phyloP scores from a whole-genome alignment of 805 yeast genomes.

The Wickerhamiella hasegawae region DNA sequence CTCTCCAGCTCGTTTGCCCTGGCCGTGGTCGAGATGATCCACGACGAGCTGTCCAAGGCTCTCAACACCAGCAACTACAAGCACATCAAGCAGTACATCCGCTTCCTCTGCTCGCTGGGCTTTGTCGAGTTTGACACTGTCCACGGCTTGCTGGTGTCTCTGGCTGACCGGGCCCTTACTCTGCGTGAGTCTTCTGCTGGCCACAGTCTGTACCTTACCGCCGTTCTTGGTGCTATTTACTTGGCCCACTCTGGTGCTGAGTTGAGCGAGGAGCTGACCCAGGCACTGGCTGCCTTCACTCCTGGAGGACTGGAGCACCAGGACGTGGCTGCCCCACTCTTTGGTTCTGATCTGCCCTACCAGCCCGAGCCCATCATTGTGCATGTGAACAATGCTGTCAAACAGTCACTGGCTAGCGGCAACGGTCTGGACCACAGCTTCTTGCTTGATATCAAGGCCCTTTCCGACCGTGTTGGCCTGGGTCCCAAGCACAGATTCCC shows the following conservation, averaged over 20 bases:
- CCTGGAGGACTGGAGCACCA: not conserved
- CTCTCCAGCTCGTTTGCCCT: constrained; percentile 51
- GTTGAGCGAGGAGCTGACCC: not conserved
- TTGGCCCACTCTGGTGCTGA: constrained; percentile 3
- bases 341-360: constrained; percentile 16
- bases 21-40: constrained; percentile 52
- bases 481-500: constrained; percentile 19
- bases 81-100: constrained; percentile 48
- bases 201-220: constrained; percentile 8
- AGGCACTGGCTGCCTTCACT: not conserved
- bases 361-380: constrained; percentile 20
- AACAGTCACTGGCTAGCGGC: not conserved
- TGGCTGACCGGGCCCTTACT: constrained; percentile 39
- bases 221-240: constrained; percentile 11
- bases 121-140: constrained; percentile 38
- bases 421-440: not conserved
- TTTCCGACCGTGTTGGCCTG: not conserved
- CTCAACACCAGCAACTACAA: constrained; percentile 40
- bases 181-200: constrained; percentile 16
- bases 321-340: constrained; percentile 5
- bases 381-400: constrained; percentile 13
- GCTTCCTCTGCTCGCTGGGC: constrained; percentile 57
- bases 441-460: not conserved
- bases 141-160: constrained; percentile 32
- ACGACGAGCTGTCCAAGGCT: constrained; percentile 41